phyloP scores from a whole-genome alignment of 495 filamentous ascomycete genomes.

The Evansstolkia leycettana region DNA sequence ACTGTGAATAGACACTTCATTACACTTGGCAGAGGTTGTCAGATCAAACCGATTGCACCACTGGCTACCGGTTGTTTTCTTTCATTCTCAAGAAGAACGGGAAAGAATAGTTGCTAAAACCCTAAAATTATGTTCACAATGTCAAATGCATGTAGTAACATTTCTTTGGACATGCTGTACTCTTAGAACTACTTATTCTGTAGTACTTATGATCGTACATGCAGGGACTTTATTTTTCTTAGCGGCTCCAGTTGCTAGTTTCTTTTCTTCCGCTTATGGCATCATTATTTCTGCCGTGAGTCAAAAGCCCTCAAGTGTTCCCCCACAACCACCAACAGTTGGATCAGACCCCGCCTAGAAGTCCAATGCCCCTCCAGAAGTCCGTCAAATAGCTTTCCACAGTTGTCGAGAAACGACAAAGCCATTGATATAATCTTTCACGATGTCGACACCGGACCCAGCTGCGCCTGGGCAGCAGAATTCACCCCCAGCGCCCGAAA shows the following conservation, averaged over 20 bases:
- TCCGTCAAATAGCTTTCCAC: conserved; percentile 5
- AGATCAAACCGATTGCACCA: too few species aligned
- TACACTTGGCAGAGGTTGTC: background rate
- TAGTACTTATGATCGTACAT: too few species aligned
- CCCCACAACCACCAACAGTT: conserved; percentile 15
- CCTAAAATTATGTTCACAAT: too few species aligned
- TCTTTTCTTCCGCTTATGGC: conserved; percentile 23
- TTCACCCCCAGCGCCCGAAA: conserved; percentile 8
- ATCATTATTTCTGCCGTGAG: conserved; percentile 23
- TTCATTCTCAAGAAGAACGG: too few species aligned
- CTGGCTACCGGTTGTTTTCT: too few species aligned
- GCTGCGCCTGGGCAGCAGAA: conserved; percentile 6
- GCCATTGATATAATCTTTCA: conserved; percentile 12
- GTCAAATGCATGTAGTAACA: too few species aligned
- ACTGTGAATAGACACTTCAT: background rate
- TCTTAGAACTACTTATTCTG: too few species aligned
- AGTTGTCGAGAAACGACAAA: conserved; percentile 15
- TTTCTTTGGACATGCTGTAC: too few species aligned
- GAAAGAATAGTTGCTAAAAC: too few species aligned
- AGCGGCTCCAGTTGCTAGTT: conserved; percentile 4
- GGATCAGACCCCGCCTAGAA: conserved; percentile 1
- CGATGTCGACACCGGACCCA: conserved; percentile 5
- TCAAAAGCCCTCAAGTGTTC: conserved; percentile 16
- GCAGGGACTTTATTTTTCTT: too few species aligned
- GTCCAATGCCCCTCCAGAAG: conserved; percentile 17